phyloP scores from a whole-genome alignment of 306 rosid genomes.

The Comarum palustre region DNA sequence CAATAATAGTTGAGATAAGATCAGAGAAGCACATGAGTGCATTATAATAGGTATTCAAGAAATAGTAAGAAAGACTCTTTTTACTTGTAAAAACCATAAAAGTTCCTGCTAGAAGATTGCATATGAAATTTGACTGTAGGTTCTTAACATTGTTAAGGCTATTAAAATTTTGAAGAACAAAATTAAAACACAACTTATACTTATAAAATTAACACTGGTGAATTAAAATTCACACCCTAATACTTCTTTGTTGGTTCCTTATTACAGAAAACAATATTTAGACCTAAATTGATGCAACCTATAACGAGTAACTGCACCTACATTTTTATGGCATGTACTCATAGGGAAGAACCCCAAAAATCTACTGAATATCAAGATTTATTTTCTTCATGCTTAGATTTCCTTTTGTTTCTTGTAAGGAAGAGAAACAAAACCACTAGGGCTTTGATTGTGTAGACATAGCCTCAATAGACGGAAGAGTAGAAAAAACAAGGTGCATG shows the following conservation, averaged over 20 bases:
- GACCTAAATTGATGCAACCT: not conserved
- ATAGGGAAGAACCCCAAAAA: not conserved
- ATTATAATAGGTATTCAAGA: conserved; percentile 5
- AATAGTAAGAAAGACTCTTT: not conserved
- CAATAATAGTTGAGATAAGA: not conserved
- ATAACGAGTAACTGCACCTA: not conserved
- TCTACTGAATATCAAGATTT: not conserved
- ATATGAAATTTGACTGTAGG: not conserved
- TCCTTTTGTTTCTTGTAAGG: not conserved
- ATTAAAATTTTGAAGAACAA: not conserved
- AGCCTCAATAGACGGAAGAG: not conserved
- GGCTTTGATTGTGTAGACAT: not conserved
- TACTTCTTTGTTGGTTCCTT: not conserved
- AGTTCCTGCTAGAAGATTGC: not conserved
- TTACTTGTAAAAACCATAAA: not conserved
- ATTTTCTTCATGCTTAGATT: not conserved
- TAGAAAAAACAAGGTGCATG: not conserved
- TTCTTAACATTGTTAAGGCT: not conserved
- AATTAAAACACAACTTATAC: not conserved
- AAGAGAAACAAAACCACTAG: not conserved
- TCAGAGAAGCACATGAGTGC: conserved; percentile 3
- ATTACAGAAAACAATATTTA: not conserved
- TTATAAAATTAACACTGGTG: not conserved
- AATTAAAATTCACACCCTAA: not conserved
- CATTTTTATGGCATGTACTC: not conserved